These are phyloP conservation scores for Pelargonium australe DNA, from an alignment of 441 rosid genomes.

Conservation along the genomic window DNA sequence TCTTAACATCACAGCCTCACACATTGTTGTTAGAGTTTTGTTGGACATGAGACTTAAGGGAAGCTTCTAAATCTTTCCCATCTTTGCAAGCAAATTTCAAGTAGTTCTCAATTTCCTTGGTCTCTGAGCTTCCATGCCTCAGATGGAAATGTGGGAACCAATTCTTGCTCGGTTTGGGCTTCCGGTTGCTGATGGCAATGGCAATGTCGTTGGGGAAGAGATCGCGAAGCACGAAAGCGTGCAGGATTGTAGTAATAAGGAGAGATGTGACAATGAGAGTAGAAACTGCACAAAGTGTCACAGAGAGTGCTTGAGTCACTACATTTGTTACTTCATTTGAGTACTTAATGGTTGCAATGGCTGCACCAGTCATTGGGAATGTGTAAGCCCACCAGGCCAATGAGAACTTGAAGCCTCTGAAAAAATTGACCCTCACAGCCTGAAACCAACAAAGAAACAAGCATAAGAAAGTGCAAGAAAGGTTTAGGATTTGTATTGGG, in stretches of 20 bases:
- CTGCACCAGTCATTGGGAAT: conserved; percentile 82
- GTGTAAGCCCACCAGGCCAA: conserved; percentile 96
- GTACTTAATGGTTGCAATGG: conserved; percentile 63
- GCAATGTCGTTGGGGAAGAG: conserved; percentile 86
- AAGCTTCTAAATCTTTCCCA: conserved; percentile 44
- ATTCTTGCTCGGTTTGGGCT: conserved; percentile 38
- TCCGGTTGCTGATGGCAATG: conserved; percentile 68
- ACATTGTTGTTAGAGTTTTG: not conserved
- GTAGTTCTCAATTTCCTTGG: conserved; percentile 39
- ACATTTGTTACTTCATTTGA: conserved; percentile 48
- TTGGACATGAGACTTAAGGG: conserved; percentile 10
- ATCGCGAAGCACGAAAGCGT: conserved; percentile 56
- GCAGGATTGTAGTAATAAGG: conserved; percentile 47
- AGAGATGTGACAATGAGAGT: conserved; percentile 50
- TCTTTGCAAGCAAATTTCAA: conserved; percentile 32
- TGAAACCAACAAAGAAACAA: conserved; percentile 23
- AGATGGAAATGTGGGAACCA: conserved; percentile 37
- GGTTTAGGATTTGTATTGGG: too few relatives aligned
- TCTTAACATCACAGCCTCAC: not conserved
- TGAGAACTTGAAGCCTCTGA: conserved; percentile 82
- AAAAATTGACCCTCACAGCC: conserved; percentile 72
- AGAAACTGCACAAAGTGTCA: conserved; percentile 37
- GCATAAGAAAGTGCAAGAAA: not conserved
- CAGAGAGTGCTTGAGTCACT: conserved; percentile 42
- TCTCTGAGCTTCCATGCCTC: conserved; percentile 33